Conservation (phyloP, 225 moss, liverwort and hornwort genomes). For the Antitrichia curtipendula region DNA sequence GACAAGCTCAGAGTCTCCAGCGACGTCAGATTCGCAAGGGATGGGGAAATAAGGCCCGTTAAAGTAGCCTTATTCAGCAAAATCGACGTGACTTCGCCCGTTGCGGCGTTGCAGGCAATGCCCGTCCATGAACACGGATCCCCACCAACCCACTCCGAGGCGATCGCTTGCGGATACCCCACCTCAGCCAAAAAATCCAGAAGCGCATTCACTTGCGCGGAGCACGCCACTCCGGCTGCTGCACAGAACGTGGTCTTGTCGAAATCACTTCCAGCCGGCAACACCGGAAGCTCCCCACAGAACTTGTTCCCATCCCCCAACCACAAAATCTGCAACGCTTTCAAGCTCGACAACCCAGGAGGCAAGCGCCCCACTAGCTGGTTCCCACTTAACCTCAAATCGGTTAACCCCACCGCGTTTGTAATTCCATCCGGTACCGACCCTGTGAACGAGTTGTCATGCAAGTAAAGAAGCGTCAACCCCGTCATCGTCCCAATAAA, state of each 20-base stretch:
- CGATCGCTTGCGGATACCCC: conserved; percentile 36
- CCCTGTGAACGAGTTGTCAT: conserved; percentile 21
- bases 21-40: conserved; percentile 38
- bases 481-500: conserved; percentile 21
- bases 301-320: conserved; percentile 4
- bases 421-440: conserved; percentile 21
- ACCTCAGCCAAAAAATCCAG: conserved; percentile 60
- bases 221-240: conserved; percentile 38
- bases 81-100: conserved; percentile 10
- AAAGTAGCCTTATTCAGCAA: conserved; percentile 1
- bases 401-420: conserved; percentile 6
- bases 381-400: conserved; percentile 16
- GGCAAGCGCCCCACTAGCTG: conserved; percentile 26
- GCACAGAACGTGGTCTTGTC: conserved; percentile 29
- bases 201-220: conserved; percentile 37
- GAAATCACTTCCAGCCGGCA: not conserved
- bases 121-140: conserved; percentile 69
- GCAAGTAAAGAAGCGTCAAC: conserved; percentile 14
- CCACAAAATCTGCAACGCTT: not conserved
- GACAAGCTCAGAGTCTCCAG: conserved; percentile 35
- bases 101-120: conserved; percentile 25
- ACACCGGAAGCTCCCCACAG: conserved; percentile 16
- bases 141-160: conserved; percentile 49
- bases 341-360: not conserved
- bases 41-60: conserved; percentile 41